Evolutionary conservation across 208 protist species (phyloP).

Genomic region (Trypanosoma mega): DNA sequence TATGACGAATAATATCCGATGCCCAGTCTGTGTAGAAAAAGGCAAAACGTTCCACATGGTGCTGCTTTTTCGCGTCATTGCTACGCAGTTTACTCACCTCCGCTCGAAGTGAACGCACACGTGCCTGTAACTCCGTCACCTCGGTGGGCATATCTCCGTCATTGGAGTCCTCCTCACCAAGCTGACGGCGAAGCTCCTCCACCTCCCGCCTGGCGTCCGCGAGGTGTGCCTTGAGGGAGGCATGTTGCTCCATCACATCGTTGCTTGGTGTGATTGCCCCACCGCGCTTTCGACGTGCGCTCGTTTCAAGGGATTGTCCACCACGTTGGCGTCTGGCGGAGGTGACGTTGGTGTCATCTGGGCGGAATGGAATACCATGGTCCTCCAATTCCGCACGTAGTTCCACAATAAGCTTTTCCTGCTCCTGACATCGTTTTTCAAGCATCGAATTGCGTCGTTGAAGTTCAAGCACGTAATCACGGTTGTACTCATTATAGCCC

Average conservation of each 20-base stretch:
- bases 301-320: slow-evolving; percentile 14
- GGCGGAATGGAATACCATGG: slow-evolving; percentile 20
- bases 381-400: slow-evolving; percentile 48
- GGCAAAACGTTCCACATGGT: background rate
- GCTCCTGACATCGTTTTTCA: slow-evolving; percentile 54
- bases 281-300: background rate
- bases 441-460: slow-evolving; percentile 15
- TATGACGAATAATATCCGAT: slow-evolving; percentile 9
- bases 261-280: background rate
- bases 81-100: slow-evolving; percentile 4
- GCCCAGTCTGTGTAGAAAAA: slow-evolving; percentile 3
- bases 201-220: slow-evolving; percentile 1
- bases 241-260: too few relatives aligned
- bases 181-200: slow-evolving; percentile 1
- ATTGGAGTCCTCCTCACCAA: background rate
- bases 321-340: slow-evolving; percentile 11
- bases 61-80: slow-evolving; percentile 2
- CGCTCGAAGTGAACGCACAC: slow-evolving; percentile 14
- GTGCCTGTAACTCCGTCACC: slow-evolving; percentile 3
- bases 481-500: slow-evolving; percentile 54
- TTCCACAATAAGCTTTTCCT: slow-evolving; percentile 51
- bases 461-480: slow-evolving; percentile 58
- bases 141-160: background rate
- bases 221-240: background rate
- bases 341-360: slow-evolving; percentile 12